Base-by-base conservation (phyloP, 441 rosid genomes). In the Erodium texanum region DNA sequence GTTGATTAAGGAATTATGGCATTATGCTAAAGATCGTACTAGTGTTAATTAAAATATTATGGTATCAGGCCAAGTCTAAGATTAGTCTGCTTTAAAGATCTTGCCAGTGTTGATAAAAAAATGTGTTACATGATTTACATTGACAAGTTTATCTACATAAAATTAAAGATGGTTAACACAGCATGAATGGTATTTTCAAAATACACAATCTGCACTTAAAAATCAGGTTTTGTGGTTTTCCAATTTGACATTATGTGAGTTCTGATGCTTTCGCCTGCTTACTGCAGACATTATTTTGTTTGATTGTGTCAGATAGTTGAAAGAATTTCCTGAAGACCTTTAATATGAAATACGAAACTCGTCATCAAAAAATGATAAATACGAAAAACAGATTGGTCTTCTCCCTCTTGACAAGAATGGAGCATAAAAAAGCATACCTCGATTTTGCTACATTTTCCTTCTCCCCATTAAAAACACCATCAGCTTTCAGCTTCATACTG, bases 401-500 rank as follows among this genome's bases (percentile, higher is more conserved):
- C 16, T 16, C 20, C 8, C 24, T 50, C 24, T 19, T 22, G 54
- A 15, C n/a, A 63, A 64, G 66, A 32, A 29, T 29, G 32, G 22
- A 18, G n/a, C 41, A 64, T 29, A 7, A n/a, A 32, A 29, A 29
- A 58, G 19, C 52, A 5, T 81, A 95, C 98, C 93, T 86, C 48
- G 96, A 83, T 77, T 90, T 84, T 73, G 62, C 76, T 70, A 77
- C 77, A 32, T 76, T 73, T 79, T 84, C 95, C 76, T 80, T 78
- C 71, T 88, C 99, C 66, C 87, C 96, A 48, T 45, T 74, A 66
- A 72, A 85, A 76, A 80, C 62, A 65, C 98, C 98, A 77, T 95
- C 96, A 77, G 89, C 93, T 79, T 85, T 92, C 77, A 95, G 78
- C 82, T 86, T 95, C 78, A 71, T 89, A 78, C 96, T 95, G 70